phyloP scores from a whole-genome alignment of 768 basidiomycete species.

The Jaapia argillacea region DNA sequence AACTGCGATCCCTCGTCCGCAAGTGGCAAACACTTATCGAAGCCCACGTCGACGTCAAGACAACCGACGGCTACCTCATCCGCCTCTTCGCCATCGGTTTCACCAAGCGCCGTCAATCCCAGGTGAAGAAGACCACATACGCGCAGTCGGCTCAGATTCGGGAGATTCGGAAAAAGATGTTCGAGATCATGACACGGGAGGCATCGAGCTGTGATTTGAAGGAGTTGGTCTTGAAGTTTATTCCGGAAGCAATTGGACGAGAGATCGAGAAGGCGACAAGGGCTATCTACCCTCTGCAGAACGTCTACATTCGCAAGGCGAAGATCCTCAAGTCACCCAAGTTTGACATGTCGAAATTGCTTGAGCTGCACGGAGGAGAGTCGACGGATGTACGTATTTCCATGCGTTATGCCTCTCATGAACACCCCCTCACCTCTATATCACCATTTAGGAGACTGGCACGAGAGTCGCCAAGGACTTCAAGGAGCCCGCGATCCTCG shows the following conservation, averaged over 20 bases:
- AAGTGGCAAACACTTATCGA: conserved; percentile 99
- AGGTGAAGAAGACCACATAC: conserved; percentile 99
- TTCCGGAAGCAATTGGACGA: conserved; percentile 96
- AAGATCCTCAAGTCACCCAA: conserved; percentile 99
- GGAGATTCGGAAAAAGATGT: conserved; percentile 99
- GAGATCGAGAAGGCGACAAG: conserved; percentile 98
- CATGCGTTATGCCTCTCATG: neutral
- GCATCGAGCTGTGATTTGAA: conserved; percentile 93
- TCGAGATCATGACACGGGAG: conserved; percentile 96
- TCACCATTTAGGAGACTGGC: conserved; percentile 69
- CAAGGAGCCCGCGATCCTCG: conserved; percentile 94
- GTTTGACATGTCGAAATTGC: conserved; percentile 89
- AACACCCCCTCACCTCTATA: conserved; percentile 9
- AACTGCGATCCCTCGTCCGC: conserved; percentile 97
- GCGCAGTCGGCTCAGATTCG: conserved; percentile 91
- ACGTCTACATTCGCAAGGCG: conserved; percentile 97
- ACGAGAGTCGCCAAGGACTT: conserved; percentile 92
- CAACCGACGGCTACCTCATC: conserved; percentile 98
- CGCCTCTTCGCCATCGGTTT: conserved; percentile 98
- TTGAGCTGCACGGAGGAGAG: conserved; percentile 96
- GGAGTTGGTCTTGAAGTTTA: conserved; percentile 97
- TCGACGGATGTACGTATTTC: conserved; percentile 71
- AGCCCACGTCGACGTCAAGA: conserved; percentile 98
- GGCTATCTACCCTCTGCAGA: conserved; percentile 97
- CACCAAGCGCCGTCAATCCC: conserved; percentile 92